Percentiles rank a stretch among this genome's conserved stretches.
phyloP scores from a whole-genome alignment of 768 basidiomycete species.

The Termitomyces sp. region DNA sequence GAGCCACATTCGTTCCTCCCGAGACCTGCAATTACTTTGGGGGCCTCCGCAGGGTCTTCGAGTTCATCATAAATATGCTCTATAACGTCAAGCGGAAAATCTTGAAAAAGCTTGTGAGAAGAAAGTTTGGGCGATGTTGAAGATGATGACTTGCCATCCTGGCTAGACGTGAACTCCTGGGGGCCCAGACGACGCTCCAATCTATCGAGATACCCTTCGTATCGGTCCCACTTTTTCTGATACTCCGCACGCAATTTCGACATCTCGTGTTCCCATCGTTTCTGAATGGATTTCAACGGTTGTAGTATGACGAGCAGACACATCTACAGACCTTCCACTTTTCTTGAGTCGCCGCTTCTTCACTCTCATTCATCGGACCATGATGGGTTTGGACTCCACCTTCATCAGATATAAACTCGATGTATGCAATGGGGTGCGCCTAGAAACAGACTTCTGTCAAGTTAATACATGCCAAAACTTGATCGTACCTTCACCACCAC shows the following conservation, averaged over 20 bases:
- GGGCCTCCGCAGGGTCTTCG: constrained; percentile 48
- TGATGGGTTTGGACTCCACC: constrained; percentile 45
- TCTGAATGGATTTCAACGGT: constrained; percentile 30
- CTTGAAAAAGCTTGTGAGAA: constrained; percentile 17
- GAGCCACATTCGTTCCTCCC: constrained; percentile 50
- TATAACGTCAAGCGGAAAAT: constrained; percentile 41
- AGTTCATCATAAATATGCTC: constrained; percentile 60
- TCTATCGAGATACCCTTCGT: constrained; percentile 61
- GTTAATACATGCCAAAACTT: neutral
- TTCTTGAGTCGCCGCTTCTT: constrained; percentile 57
- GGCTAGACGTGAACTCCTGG: constrained; percentile 32
- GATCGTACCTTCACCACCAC: constrained; percentile 57
- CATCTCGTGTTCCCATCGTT: constrained; percentile 51
- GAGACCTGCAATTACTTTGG: constrained; percentile 35
- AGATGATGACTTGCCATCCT: constrained; percentile 31
- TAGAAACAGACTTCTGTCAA: constrained; percentile 19
- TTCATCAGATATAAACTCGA: constrained; percentile 57
- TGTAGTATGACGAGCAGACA: neutral
- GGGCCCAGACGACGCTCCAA: constrained; percentile 53
- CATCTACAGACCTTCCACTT: constrained; percentile 64
- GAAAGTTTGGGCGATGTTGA: neutral
- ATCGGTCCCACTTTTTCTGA: constrained; percentile 47
- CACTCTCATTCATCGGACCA: constrained; percentile 64
- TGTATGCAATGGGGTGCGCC: constrained; percentile 72
- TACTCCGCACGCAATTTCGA: constrained; percentile 52